Evolutionary conservation across 768 basidiomycete species (phyloP), one percentile per base, ranked within the genome.

Genomic region (Suillus subluteus): DNA sequence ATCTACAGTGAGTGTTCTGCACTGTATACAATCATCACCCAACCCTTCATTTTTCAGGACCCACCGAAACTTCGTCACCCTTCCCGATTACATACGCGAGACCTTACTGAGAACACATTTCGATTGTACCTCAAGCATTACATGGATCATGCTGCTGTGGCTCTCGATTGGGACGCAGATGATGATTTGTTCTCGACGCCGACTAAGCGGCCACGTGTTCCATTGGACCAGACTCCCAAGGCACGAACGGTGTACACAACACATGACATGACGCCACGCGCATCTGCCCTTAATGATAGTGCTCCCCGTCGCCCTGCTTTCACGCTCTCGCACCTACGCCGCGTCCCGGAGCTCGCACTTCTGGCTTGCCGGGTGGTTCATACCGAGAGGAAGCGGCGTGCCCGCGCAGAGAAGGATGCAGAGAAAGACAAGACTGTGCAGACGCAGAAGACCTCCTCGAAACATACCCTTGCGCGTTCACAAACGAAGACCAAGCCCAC

Each of bases 121-220:
- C 84, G 89, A 13, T 84, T 91, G 46, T 92, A 94, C 70, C 69
- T 94, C 67, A 92, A 91, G 69, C 89, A 93, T 69, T 94, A 87
- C 75, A 90, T 94, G 89, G 87, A 91, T 70, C 81, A 88, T 70
- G 83, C 82, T 61, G 72, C 62, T 54, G 67, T 65, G 41, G 59
- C n/a, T 37, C 65, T 12, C 64, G 59, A 26, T 26, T 18, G 43
- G 58, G 58, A 63, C 55, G n/a, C 30, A 63, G 67, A 66, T 44
- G 63, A 62, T 37, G 43, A 13, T 54, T 11, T 41, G 48, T 30
- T 44, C 58, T 55, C 65, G 64, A 71, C 68, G 48, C 81, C 83
- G 1, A 83, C 78, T 2, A 85, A 82, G 70, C 71, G 64, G 7
- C 65, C 62, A 16, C 35, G 62, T 1, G 62, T 65, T 40, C 26